Conservation (phyloP, 805 yeast genomes). For the Lachancea quebecensis region DNA sequence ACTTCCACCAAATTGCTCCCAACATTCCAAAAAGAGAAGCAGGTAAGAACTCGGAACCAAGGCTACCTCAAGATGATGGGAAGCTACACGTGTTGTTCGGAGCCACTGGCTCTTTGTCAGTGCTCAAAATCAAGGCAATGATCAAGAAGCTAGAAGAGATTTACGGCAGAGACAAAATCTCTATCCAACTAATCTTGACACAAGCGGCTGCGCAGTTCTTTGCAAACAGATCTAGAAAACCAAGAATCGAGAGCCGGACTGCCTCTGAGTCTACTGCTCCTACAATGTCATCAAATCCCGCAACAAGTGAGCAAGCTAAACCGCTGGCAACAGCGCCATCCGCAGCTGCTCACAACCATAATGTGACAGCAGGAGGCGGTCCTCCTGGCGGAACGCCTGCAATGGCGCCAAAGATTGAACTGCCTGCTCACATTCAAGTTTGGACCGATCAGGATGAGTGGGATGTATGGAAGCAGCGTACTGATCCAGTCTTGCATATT, state of each 20-base stretch:
- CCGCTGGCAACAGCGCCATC: background rate
- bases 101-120: slow-evolving; percentile 84
- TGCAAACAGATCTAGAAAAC: slow-evolving; percentile 16
- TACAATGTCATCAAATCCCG: background rate
- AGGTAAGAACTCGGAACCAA: slow-evolving; percentile 48
- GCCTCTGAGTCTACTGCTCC: slow-evolving; percentile 9
- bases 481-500: slow-evolving; percentile 92
- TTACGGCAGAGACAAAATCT: slow-evolving; percentile 64
- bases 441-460: slow-evolving; percentile 97
- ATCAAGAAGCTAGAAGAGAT: slow-evolving; percentile 75
- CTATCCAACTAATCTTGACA: slow-evolving; percentile 83
- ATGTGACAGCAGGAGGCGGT: background rate
- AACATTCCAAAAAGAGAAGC: slow-evolving; percentile 35
- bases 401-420: slow-evolving; percentile 41
- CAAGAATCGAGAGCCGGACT: slow-evolving; percentile 12
- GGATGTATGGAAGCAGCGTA: slow-evolving; percentile 73
- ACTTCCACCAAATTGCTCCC: slow-evolving; percentile 13
- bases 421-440: slow-evolving; percentile 64
- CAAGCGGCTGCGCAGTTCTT: slow-evolving; percentile 76
- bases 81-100: slow-evolving; percentile 81
- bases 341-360: slow-evolving; percentile 1
- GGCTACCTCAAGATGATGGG: slow-evolving; percentile 75
- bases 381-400: background rate
- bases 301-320: background rate
- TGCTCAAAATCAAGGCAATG: slow-evolving; percentile 70